Evolutionary conservation across 805 yeast genomes (phyloP), one percentile per base, ranked within the genome.

Genomic region (Brettanomyces sp.): DNA sequence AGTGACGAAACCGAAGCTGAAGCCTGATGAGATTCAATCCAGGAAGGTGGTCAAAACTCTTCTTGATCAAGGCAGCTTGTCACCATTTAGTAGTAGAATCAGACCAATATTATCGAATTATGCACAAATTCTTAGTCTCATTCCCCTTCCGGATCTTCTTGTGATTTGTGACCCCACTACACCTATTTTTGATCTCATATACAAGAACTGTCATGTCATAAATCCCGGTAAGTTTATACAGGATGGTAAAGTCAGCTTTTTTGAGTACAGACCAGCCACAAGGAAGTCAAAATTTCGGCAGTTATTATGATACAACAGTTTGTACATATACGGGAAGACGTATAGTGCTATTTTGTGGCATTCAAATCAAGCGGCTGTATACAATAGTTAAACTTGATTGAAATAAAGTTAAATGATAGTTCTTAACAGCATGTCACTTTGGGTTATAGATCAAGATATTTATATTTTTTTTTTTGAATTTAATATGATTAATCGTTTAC

Each of bases 61-160:
- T 0, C 63, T 93, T 11, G 95, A 87, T 57, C 99, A 93, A 64
- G 93, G 93, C 1, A 84, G 79, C 57, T 61, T 93, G 41, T 84
- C 93, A 32, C 99, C 99, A 11, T 88, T 90, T 57, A 66, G 79
- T 2, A 63, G 69, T 18, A 63, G 69, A 22, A 65, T 77, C 25
- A 74, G 86, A 49, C 85, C 95, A 0, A 69, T 86, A 1, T 67
- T 77, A 30, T 77, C 95, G 69, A 81, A 80, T 48, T 75, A 76
- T 55, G 95, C 87, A 58, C 80, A 80, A 52, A 66, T 78, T 4
- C 67, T 91, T 50, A 71, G 82, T 22, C 60, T 93, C 44, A 76
- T 82, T 40, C 98, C 97, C 1, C 65, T 89, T 39, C 99, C 99
- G 0, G 74, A 81, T 4, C 69, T 61, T 57, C 33, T 76, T 5